Evolutionary conservation across 257 asterid species (phyloP).

Genomic region (Knoxia roxburghii): DNA sequence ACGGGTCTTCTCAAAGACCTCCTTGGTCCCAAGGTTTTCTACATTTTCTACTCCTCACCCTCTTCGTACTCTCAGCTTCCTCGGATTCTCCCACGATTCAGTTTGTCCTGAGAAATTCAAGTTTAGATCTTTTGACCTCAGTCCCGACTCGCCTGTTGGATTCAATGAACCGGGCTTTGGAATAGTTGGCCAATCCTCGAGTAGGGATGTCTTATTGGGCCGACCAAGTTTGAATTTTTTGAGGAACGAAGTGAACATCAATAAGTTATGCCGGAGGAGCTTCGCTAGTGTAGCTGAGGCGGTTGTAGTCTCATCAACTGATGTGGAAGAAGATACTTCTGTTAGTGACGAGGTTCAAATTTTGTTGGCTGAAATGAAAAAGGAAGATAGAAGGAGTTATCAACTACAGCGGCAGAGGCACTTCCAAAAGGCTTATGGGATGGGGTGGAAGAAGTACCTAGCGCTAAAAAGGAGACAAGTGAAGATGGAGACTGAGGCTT

Average conservation of each 20-base stretch:
- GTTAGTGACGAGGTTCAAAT: slow-evolving; percentile 51
- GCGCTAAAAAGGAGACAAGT: slow-evolving; percentile 68
- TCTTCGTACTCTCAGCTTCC: slow-evolving; percentile 33
- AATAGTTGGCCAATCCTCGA: slow-evolving; percentile 17
- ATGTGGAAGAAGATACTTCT: slow-evolving; percentile 49
- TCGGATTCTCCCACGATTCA: slow-evolving; percentile 35
- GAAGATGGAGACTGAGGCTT: slow-evolving; percentile 81
- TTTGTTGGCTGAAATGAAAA: slow-evolving; percentile 45
- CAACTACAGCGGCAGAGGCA: slow-evolving; percentile 24
- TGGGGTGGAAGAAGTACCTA: slow-evolving; percentile 62
- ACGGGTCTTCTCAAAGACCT: slow-evolving; percentile 33
- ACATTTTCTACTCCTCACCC: slow-evolving; percentile 18
- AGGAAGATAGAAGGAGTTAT: slow-evolving; percentile 44
- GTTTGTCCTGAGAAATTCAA: slow-evolving; percentile 22
- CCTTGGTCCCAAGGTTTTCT: not conserved
- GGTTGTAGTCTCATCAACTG: slow-evolving; percentile 43
- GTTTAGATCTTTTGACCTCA: slow-evolving; percentile 29
- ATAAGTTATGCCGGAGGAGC: slow-evolving; percentile 34
- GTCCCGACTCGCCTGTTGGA: slow-evolving; percentile 24
- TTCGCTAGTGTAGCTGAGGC: slow-evolving; percentile 85
- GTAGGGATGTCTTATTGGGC: slow-evolving; percentile 7
- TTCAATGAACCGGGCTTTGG: slow-evolving; percentile 30
- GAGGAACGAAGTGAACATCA: slow-evolving; percentile 7
- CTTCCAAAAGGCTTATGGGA: slow-evolving; percentile 28
- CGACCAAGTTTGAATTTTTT: not conserved